Percentiles rank a stretch among this genome's conserved stretches.
These are phyloP conservation scores for Lipomyces sp. DNA, from an alignment of 805 yeast species.

Conservation along the genomic window DNA sequence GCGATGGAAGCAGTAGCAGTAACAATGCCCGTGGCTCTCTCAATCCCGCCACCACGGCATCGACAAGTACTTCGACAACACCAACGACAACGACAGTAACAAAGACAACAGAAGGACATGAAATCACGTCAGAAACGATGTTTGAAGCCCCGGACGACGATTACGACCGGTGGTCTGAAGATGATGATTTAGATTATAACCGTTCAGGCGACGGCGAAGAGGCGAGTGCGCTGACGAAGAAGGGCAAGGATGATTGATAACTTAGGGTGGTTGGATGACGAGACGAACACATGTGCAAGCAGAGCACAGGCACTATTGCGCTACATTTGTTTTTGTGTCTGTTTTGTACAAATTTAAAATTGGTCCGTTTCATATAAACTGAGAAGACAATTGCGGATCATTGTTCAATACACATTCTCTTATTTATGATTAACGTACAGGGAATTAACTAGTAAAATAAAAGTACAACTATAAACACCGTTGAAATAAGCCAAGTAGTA, in stretches of 20 bases:
- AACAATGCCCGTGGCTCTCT: too few species aligned
- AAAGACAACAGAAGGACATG: not conserved
- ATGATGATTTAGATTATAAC: constrained; percentile 14
- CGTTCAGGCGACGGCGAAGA: not conserved
- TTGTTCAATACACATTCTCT: too few species aligned
- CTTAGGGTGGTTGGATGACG: not conserved
- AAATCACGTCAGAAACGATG: constrained; percentile 18
- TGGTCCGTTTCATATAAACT: too few species aligned
- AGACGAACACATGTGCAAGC: too few species aligned
- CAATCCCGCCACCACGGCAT: too few species aligned
- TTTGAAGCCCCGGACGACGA: constrained; percentile 25
- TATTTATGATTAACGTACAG: too few species aligned
- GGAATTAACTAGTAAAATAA: too few species aligned
- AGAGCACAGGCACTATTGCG: not conserved
- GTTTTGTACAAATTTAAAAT: not conserved
- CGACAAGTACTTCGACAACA: too few species aligned
- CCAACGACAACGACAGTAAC: not conserved
- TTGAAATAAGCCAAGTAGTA: too few species aligned
- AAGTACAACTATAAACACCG: too few species aligned
- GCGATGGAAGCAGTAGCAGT: too few species aligned
- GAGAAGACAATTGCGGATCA: too few species aligned
- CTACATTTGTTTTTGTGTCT: not conserved
- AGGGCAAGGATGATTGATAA: constrained; percentile 11
- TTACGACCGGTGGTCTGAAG: constrained; percentile 30
- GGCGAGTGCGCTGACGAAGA: not conserved